Evolutionary conservation across 2,329 filamentous ascomycete genomes (phyloP), one percentile per base, ranked within the genome.

Genomic region (Sodiomyces alkalinus): DNA sequence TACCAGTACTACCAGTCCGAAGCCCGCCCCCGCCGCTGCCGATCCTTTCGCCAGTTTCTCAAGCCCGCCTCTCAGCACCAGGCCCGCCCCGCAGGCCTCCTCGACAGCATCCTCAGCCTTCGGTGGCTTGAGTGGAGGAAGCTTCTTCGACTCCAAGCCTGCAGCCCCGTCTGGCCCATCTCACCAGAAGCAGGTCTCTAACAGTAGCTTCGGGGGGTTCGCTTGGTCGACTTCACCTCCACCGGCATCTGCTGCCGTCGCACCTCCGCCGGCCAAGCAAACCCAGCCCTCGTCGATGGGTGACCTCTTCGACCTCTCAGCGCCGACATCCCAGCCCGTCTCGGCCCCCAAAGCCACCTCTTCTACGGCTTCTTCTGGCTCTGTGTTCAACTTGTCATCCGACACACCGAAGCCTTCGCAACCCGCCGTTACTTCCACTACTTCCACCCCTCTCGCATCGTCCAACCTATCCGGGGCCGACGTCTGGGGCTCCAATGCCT

Each of bases 401-500:
- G 64, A 48, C 47, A n/a, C n/a, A n/a, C 53, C 44, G 39, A 63
- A 64, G 36, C 49, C 64, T 5, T 40, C 53, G 5, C 21, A 29
- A 4, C 46, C 63, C 3, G 41, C 54, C 5, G 43, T 55, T 3
- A 43, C 50, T 33, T 35, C 43, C 7, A 32, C 34, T 15, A 37
- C 46, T 10, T 37, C 45, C 28, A 51, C 38, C 31, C 52, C 40
- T 34, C 47, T 45, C 37, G 52, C 37, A 35, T 56, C 49, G 53
- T 47, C 52, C 28, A 55, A 46, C 29, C 47, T 60, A 33, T 60
- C 56, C 2, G 55, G 56, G 29, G 56, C 79, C 33, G 82, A 92
- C 45, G 76, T 86, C 0, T 94, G 85, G 83, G 85, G 83, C 25
- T 68, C 68, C 33, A 82, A 87, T 51, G 86, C 81, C 3, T 98